Percentiles rank a stretch among this genome's conserved stretches.
Conservation (phyloP, 2,329 filamentous ascomycete species). For the Aspergillus hortae region DNA sequence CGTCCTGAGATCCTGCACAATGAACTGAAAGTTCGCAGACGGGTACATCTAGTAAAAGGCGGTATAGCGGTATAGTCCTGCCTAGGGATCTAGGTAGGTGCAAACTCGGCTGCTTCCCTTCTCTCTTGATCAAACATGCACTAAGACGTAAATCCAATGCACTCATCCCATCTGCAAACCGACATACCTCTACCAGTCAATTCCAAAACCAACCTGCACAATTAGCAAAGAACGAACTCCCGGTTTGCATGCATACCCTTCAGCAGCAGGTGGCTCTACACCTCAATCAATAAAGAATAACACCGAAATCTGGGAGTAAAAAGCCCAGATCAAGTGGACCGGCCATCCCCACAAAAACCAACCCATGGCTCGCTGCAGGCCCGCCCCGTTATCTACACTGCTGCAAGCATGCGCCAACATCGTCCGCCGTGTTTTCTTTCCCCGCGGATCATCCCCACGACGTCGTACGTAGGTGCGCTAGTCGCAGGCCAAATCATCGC, state of each 20-base stretch:
- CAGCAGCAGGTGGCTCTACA: background rate
- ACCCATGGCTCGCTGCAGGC: background rate
- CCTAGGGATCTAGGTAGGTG: background rate
- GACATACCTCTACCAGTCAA: background rate
- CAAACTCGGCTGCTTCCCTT: too few species aligned
- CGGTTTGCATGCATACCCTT: background rate
- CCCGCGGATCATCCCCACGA: conserved; percentile 3
- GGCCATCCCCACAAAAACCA: too few species aligned
- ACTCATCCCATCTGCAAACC: background rate
- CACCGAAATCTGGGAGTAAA: background rate
- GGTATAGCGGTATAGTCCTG: background rate
- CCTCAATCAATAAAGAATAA: conserved; percentile 1
- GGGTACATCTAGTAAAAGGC: too few species aligned
- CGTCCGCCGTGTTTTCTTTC: background rate
- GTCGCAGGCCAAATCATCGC: background rate
- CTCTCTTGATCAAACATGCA: too few species aligned
- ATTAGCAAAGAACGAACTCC: background rate
- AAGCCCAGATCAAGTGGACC: background rate
- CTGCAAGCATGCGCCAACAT: background rate
- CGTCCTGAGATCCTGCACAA: background rate
- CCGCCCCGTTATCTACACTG: background rate
- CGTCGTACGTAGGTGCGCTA: background rate
- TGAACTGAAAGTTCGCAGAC: too few species aligned
- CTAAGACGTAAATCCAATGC: too few species aligned
- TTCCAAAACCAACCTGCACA: background rate